phyloP scores from a whole-genome alignment of 2,329 filamentous ascomycete genomes.

The Penicillium sp. region DNA sequence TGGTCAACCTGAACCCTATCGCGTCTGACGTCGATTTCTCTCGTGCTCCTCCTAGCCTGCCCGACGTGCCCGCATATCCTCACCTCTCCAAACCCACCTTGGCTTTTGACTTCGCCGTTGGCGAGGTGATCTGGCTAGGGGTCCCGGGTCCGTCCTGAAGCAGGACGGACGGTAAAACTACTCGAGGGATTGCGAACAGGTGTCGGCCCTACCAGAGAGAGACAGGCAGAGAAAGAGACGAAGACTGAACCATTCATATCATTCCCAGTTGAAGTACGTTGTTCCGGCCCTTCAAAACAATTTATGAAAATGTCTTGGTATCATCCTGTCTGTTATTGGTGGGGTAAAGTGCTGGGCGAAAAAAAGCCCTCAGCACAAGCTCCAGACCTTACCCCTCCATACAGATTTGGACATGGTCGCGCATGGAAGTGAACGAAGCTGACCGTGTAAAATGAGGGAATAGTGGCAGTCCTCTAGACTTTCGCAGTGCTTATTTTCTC shows the following conservation, averaged over 20 bases:
- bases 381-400: slow-evolving; percentile 24
- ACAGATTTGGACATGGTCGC: neutral
- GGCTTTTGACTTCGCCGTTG: slow-evolving; percentile 28
- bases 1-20: slow-evolving; percentile 24
- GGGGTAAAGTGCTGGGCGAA: slow-evolving; percentile 18
- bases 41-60: slow-evolving; percentile 21
- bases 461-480: slow-evolving; percentile 16
- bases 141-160: slow-evolving; percentile 56
- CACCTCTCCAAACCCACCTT: slow-evolving; percentile 19
- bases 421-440: slow-evolving; percentile 15
- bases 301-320: slow-evolving; percentile 5
- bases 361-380: slow-evolving; percentile 13
- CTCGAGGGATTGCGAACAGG: slow-evolving; percentile 26
- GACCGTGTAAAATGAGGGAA: slow-evolving; percentile 6
- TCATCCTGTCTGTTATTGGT: slow-evolving; percentile 16
- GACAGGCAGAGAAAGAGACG: neutral
- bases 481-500: slow-evolving; percentile 21
- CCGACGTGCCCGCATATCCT: slow-evolving; percentile 17
- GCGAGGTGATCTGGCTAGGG: slow-evolving; percentile 51
- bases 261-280: slow-evolving; percentile 23
- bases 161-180: slow-evolving; percentile 56
- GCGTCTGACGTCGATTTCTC: slow-evolving; percentile 18
- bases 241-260: slow-evolving; percentile 10
- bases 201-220: slow-evolving; percentile 13
- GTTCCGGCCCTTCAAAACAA: neutral